Evolutionary conservation across 1,139 yeast genomes (phyloP).

Genomic region (Pichia cactophila): DNA sequence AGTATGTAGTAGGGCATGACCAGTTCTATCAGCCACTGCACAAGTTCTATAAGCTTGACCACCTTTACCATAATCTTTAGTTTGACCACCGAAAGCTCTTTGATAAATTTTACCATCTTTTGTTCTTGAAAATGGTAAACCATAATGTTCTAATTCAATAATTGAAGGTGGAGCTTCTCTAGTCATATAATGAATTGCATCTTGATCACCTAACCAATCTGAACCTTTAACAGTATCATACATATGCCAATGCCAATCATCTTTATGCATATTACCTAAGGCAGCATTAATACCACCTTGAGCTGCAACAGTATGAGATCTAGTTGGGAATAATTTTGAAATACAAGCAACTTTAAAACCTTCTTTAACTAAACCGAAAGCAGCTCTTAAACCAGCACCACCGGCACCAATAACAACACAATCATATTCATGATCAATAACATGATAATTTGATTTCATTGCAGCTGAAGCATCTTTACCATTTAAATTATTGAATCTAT

Average conservation of each 20-base stretch:
- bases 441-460: constrained; percentile 74
- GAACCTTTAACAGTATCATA: constrained; percentile 99
- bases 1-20: constrained; percentile 94
- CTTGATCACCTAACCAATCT: constrained; percentile 99
- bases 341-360: constrained; percentile 98
- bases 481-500: constrained; percentile 34
- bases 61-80: constrained; percentile 92
- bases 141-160: constrained; percentile 94
- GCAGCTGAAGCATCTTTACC: constrained; percentile 47
- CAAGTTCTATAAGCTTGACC: constrained; percentile 99
- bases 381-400: constrained; percentile 98
- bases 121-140: constrained; percentile 97
- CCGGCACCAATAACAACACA: constrained; percentile 98
- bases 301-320: constrained; percentile 98
- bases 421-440: constrained; percentile 95
- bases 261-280: constrained; percentile 92
- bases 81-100: constrained; percentile 98
- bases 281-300: constrained; percentile 99
- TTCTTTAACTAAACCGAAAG: constrained; percentile 94
- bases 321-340: constrained; percentile 93
- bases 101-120: constrained; percentile 96
- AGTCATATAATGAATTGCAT: constrained; percentile 98
- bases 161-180: constrained; percentile 95
- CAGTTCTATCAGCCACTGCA: constrained; percentile 99
- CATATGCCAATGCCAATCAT: constrained; percentile 99